These are phyloP conservation scores for Annulohypoxylon moriforme DNA, from an alignment of 495 filamentous ascomycete species.

Conservation along the genomic window DNA sequence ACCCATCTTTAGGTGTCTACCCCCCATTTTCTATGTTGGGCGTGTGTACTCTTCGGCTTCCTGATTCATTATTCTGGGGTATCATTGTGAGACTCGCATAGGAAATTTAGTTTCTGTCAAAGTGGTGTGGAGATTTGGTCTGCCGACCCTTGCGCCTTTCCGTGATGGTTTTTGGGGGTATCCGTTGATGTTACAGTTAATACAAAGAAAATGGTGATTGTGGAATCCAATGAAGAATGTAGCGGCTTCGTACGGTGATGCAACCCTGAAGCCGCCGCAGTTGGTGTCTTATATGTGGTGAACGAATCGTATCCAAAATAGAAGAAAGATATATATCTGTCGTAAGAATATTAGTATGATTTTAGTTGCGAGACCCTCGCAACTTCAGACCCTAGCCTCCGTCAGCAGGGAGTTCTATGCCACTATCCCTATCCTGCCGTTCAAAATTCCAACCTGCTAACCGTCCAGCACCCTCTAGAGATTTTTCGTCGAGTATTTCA, in stretches of 20 bases:
- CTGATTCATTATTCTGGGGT: constrained; percentile 43
- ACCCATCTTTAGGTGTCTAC: constrained; percentile 43
- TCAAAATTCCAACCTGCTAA: constrained; percentile 49
- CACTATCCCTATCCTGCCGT: constrained; percentile 65
- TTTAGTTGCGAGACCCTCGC: not conserved
- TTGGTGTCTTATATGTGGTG: constrained; percentile 41
- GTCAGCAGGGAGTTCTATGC: constrained; percentile 59
- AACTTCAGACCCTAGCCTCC: constrained; percentile 41
- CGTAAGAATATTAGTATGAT: constrained; percentile 26
- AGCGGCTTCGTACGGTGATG: constrained; percentile 18
- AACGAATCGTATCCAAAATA: constrained; percentile 39
- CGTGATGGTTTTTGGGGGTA: constrained; percentile 34
- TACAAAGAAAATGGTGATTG: constrained; percentile 29
- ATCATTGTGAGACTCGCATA: constrained; percentile 44
- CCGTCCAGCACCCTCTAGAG: constrained; percentile 19
- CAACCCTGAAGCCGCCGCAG: constrained; percentile 33
- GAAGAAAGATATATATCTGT: constrained; percentile 34
- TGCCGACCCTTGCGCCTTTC: constrained; percentile 36
- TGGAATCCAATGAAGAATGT: constrained; percentile 25
- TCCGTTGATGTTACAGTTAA: constrained; percentile 42
- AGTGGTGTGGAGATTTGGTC: constrained; percentile 43
- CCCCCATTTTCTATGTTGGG: constrained; percentile 24
- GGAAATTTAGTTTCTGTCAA: constrained; percentile 35
- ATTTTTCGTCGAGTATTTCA: constrained; percentile 32
- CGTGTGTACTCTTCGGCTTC: constrained; percentile 26